Conservation (phyloP, 352 stramenopile species). For the Halophytophthora batemanensis region DNA sequence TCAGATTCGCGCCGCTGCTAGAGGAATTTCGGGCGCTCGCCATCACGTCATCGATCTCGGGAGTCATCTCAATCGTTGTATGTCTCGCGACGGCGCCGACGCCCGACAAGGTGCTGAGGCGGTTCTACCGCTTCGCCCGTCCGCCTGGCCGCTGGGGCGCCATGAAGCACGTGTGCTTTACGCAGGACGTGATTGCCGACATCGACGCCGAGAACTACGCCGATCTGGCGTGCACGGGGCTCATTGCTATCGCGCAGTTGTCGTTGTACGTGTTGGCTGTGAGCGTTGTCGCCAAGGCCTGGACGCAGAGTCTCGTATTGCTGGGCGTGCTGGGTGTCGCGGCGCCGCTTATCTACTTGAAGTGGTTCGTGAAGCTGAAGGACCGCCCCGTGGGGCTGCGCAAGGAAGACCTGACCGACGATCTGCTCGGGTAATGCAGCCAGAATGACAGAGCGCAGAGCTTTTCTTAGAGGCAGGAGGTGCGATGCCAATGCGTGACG, state of each 20-base stretch:
- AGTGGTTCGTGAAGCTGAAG: constrained; percentile 73
- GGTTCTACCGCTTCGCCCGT: constrained; percentile 68
- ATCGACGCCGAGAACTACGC: constrained; percentile 63
- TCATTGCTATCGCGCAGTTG: constrained; percentile 63
- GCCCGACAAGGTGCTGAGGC: constrained; percentile 47
- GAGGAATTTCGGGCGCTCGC: constrained; percentile 52
- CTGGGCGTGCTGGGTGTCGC: constrained; percentile 33
- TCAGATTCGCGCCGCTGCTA: constrained; percentile 48
- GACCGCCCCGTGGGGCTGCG: constrained; percentile 47
- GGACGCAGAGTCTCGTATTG: constrained; percentile 52
- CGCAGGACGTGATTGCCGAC: constrained; percentile 35
- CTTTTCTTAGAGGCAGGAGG: too few relatives aligned
- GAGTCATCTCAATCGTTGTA: constrained; percentile 34
- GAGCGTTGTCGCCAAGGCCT: constrained; percentile 59
- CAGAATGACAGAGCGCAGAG: too few relatives aligned
- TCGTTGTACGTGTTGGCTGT: constrained; percentile 67
- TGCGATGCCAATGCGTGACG: too few relatives aligned
- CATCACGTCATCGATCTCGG: constrained; percentile 60
- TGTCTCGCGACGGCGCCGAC: constrained; percentile 41
- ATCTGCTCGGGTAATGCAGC: constrained; percentile 30
- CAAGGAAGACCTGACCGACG: constrained; percentile 49
- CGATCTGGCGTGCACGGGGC: constrained; percentile 56
- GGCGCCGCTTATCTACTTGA: constrained; percentile 62
- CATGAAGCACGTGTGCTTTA: constrained; percentile 69
- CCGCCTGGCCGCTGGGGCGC: constrained; percentile 51